Base-by-base conservation (phyloP, 225 moss, liverwort and hornwort genomes). In the Physcomitrellopsis africana region DNA sequence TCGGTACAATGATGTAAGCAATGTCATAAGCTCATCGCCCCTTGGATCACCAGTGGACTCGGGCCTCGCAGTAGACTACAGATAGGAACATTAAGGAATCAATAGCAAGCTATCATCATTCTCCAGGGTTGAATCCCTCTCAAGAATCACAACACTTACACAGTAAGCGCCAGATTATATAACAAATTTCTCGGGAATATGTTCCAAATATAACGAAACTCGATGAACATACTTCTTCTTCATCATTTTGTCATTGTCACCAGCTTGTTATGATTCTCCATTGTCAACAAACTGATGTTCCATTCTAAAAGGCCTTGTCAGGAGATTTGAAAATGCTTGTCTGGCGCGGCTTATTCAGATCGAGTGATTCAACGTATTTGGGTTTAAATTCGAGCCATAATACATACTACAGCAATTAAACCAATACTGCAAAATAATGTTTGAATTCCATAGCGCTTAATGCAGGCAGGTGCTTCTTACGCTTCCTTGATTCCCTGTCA, bases 41-140 rank as follows among this genome's bases (percentile, higher is more conserved):
- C 27, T 1, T 44, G 26, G 45, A 46, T n/a, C 24, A 11, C 32
- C 1, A 67, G 20, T 46, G 46, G 60, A 17, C 24, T 70, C 58
- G 14, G n/a, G 46, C 17, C 70, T 59, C 42, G 8, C 16, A 46
- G 29, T 60, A 27, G 8, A 66, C 32, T 5, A 49, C 49, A 3
- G 49, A 15, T 11, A 49, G 49, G 15, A 11, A 3, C 24, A 51
- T 51, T 23, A 11, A 22, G 53, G 44, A 29, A 63, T n/a, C 6
- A 17, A 62, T 11, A 68, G 74, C 65, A 52, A 72, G 16, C 18
- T 43, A 26, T 72, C 59, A 52, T 61, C 63, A 42, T 61, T 63
- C 63, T 63, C 63, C 46, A 76, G 65, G 80, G 75, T 80, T 76
- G 27, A 80, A 76, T 80, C 75, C 80, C 80, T 80, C 65, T 76